These are phyloP conservation scores for Scopulariopsis brevicaulis DNA, from an alignment of 2,329 filamentous ascomycete genomes.

Conservation along the genomic window DNA sequence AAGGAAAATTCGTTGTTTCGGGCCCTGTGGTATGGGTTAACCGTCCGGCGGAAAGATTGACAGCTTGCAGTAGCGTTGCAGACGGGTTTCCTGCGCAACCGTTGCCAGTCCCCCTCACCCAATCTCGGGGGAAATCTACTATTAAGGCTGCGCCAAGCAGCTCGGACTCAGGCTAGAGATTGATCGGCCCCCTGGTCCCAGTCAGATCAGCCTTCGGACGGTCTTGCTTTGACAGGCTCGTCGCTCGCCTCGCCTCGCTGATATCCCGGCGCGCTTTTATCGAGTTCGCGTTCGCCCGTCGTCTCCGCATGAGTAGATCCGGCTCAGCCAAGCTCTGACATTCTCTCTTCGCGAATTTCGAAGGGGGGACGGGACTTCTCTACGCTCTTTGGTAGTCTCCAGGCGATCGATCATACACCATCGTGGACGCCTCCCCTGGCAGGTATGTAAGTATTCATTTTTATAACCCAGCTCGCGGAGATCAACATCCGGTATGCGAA, in stretches of 20 bases:
- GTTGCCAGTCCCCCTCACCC: background rate
- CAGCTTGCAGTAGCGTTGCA: background rate
- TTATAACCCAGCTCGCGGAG: too few relatives aligned
- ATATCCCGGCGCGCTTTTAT: background rate
- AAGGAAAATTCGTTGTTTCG: background rate
- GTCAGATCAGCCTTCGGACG: too few relatives aligned
- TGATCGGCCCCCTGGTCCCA: background rate
- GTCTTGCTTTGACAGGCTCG: background rate
- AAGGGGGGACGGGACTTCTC: too few relatives aligned
- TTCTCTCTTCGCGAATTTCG: background rate
- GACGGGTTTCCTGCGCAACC: background rate
- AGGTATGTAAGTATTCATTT: too few relatives aligned
- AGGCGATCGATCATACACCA: too few relatives aligned
- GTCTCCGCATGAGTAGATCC: conserved; percentile 1
- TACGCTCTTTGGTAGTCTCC: too few relatives aligned
- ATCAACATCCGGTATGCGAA: too few relatives aligned
- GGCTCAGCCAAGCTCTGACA: background rate
- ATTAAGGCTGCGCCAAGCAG: background rate
- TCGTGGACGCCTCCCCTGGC: too few relatives aligned
- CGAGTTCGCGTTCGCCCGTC: too few relatives aligned
- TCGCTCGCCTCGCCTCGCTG: background rate
- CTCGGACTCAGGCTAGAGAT: background rate
- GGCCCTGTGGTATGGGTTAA: background rate
- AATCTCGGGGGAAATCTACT: background rate
- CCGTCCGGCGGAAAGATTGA: background rate